These are phyloP conservation scores for Xylaria digitata DNA, from an alignment of 2,329 filamentous ascomycete genomes.

Conservation along the genomic window DNA sequence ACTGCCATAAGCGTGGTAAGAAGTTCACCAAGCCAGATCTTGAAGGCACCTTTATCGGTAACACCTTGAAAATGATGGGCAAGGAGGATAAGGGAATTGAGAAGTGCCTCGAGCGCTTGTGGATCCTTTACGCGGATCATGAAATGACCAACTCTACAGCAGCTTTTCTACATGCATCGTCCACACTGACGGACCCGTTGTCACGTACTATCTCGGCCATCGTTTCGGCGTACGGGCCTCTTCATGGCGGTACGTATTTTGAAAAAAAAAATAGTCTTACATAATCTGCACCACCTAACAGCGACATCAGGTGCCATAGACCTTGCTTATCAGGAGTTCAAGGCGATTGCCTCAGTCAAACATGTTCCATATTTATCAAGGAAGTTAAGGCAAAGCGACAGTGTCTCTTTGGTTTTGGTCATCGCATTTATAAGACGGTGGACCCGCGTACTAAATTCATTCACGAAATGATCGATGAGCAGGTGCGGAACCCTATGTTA, in stretches of 20 bases:
- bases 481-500: too few species aligned
- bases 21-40: constrained; percentile 45
- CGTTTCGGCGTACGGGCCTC: constrained; percentile 54
- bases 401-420: too few species aligned
- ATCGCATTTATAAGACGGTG: too few species aligned
- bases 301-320: too few species aligned
- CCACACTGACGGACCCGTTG: constrained; percentile 57
- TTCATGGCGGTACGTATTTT: constrained; percentile 37
- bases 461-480: too few species aligned
- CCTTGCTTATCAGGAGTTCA: too few species aligned
- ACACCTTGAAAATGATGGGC: constrained; percentile 58
- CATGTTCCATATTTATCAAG: too few species aligned
- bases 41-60: constrained; percentile 52
- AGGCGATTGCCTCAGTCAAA: too few species aligned
- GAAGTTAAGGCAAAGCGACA: too few species aligned
- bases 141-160: constrained; percentile 60
- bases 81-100: constrained; percentile 37
- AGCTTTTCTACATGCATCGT: constrained; percentile 56
- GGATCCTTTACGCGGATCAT: constrained; percentile 58
- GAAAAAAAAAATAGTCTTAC: too few species aligned
- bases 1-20: constrained; percentile 51
- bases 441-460: too few species aligned
- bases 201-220: constrained; percentile 53
- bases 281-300: too few species aligned
- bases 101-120: constrained; percentile 48